Evolutionary conservation across 2,329 filamentous ascomycete species (phyloP).

Genomic region (Aspergillus fructus): DNA sequence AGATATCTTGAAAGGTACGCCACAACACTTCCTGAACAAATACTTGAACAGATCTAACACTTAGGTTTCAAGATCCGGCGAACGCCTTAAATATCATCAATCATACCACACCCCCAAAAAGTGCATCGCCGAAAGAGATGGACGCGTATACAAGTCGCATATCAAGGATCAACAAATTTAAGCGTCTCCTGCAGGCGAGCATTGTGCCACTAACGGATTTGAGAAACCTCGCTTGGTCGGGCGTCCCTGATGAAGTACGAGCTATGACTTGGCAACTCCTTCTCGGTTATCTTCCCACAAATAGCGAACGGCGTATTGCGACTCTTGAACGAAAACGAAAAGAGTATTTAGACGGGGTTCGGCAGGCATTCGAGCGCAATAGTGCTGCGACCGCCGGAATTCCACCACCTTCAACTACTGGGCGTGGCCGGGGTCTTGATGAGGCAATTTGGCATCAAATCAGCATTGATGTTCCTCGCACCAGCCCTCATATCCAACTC

Average conservation of each 20-base stretch:
- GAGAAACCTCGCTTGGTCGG: conserved; percentile 86
- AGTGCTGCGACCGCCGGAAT: conserved; percentile 44
- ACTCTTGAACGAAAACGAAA: conserved; percentile 92
- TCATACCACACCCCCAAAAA: conserved; percentile 71
- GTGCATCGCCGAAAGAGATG: conserved; percentile 76
- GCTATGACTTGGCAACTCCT: conserved; percentile 99
- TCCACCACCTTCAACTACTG: conserved; percentile 42
- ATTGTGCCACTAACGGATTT: conserved; percentile 84
- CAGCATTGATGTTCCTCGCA: conserved; percentile 94
- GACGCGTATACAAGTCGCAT: conserved; percentile 86
- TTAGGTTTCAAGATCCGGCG: conserved; percentile 61
- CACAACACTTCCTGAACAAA: background rate
- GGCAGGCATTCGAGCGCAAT: conserved; percentile 61
- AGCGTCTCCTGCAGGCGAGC: conserved; percentile 87
- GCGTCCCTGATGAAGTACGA: conserved; percentile 89
- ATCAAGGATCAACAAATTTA: conserved; percentile 97
- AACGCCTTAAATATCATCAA: conserved; percentile 94
- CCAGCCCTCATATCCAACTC: conserved; percentile 91
- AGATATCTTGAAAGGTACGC: conserved; percentile 74
- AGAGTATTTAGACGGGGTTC: conserved; percentile 91
- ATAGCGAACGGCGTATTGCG: conserved; percentile 84
- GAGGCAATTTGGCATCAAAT: conserved; percentile 99
- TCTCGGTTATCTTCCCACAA: conserved; percentile 93
- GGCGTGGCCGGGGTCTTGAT: conserved; percentile 74
- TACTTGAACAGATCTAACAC: background rate